A percentile compares a stretch with the other conserved stretches of the same genome.
Evolutionary conservation across 208 protist genomes (phyloP).

Genomic region (Acanthamoeba sp.): DNA sequence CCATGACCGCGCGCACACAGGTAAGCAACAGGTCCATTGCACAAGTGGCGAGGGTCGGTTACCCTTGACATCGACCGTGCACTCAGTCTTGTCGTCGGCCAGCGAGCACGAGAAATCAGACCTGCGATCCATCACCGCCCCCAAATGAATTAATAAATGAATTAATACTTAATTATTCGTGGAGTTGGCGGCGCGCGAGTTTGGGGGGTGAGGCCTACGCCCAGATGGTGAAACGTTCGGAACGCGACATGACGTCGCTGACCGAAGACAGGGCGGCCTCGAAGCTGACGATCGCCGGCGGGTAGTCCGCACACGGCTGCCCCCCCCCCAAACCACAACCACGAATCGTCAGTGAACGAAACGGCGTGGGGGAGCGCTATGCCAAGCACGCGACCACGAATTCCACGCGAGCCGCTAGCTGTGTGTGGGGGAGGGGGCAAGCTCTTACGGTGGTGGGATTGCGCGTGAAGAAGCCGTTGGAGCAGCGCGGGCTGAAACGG

Average conservation of each 20-base stretch:
- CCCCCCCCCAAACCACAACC: not conserved
- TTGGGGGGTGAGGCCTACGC: not conserved
- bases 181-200: not conserved
- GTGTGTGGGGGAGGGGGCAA: not conserved
- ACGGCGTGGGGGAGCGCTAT: too few relatives aligned
- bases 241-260: not conserved
- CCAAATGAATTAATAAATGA: too few relatives aligned
- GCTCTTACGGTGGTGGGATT: not conserved
- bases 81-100: not conserved
- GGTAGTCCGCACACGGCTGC: conserved; percentile 41
- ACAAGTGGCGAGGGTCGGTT: not conserved
- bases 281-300: not conserved
- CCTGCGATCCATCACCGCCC: not conserved
- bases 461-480: conserved; percentile 7
- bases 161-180: too few relatives aligned
- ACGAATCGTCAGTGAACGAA: too few relatives aligned
- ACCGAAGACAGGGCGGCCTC: conserved; percentile 19
- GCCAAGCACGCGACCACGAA: too few relatives aligned
- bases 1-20: too few relatives aligned
- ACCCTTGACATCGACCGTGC: conserved; percentile 1
- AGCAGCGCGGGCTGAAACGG: not conserved
- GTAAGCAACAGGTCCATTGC: not conserved
- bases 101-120: not conserved
- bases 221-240: not conserved
- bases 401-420: too few relatives aligned